Percentiles rank a stretch among this genome's conserved stretches.
phyloP scores from a whole-genome alignment of 2,329 filamentous ascomycete species.

The Aspergillus tanneri region DNA sequence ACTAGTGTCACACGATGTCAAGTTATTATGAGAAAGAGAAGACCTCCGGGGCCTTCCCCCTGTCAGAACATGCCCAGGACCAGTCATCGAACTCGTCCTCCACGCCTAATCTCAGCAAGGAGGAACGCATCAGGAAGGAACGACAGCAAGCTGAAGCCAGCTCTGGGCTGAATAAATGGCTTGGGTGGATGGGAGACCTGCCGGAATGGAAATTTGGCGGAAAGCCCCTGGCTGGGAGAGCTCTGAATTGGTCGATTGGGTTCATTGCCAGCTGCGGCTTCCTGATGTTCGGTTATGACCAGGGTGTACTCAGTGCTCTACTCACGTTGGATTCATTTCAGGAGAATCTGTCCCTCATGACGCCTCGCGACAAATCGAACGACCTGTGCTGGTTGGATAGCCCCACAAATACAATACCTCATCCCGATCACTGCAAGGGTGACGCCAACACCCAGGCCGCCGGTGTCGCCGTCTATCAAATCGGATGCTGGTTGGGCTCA shows the following conservation, averaged over 20 bases:
- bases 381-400: conserved; percentile 8
- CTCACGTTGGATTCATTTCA: conserved; percentile 10
- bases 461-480: conserved; percentile 7
- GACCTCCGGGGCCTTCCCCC: not conserved
- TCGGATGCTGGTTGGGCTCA: conserved; percentile 9
- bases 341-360: conserved; percentile 5
- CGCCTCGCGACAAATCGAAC: conserved; percentile 5
- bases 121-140: not conserved
- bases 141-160: not conserved
- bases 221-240: not conserved
- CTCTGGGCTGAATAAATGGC: not conserved
- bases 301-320: conserved; percentile 5
- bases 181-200: conserved; percentile 7
- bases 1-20: conserved; percentile 3
- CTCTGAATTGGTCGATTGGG: conserved; percentile 8
- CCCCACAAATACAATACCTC: not conserved
- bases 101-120: not conserved
- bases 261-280: conserved; percentile 10
- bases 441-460: conserved; percentile 10
- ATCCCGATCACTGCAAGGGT: conserved; percentile 3
- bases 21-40: not conserved
- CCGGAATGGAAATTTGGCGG: conserved; percentile 7
- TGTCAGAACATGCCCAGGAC: not conserved
- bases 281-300: conserved; percentile 9
- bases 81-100: not conserved